phyloP scores from a whole-genome alignment of 345 rosid species.

The Rhodomyrtus tomentosa region DNA sequence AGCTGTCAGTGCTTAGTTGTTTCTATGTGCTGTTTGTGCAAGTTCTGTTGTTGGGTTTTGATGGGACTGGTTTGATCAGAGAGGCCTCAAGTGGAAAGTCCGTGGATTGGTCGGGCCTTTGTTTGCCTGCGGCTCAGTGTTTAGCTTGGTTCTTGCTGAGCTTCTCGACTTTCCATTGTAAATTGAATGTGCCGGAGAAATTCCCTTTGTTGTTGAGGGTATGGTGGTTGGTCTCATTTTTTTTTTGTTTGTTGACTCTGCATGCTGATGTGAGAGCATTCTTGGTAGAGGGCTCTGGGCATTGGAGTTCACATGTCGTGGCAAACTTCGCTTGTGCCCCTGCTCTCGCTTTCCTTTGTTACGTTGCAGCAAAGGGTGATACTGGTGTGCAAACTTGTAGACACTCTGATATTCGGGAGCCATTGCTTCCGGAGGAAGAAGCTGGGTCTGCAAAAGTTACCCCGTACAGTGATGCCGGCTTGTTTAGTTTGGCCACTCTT shows the following conservation, averaged over 20 bases:
- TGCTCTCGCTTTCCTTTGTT: conserved; percentile 78
- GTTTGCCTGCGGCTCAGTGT: conserved; percentile 54
- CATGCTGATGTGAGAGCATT: conserved; percentile 64
- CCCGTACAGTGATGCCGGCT: conserved; percentile 62
- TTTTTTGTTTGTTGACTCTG: conserved; percentile 55
- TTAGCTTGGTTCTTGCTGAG: conserved; percentile 83
- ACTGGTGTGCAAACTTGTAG: conserved; percentile 54
- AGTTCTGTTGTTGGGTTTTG: conserved; percentile 59
- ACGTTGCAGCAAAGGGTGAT: conserved; percentile 57
- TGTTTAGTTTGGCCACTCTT: conserved; percentile 71
- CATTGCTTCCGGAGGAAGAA: conserved; percentile 85
- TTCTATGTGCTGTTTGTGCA: conserved; percentile 62
- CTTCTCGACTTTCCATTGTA: conserved; percentile 67
- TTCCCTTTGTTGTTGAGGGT: conserved; percentile 66
- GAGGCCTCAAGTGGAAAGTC: conserved; percentile 24
- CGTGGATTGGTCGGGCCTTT: conserved; percentile 52
- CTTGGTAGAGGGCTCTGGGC: conserved; percentile 36
- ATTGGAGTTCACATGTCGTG: conserved; percentile 51
- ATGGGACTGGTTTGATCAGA: conserved; percentile 55
- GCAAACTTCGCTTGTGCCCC: conserved; percentile 77
- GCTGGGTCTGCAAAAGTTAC: conserved; percentile 78
- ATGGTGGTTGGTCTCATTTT: conserved; percentile 82
- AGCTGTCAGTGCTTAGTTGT: conserved; percentile 55
- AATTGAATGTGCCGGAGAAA: conserved; percentile 60
- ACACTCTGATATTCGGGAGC: conserved; percentile 74